These are phyloP conservation scores for Ensete glaucum DNA, from an alignment of 176 grass and related monocot species.

Conservation along the genomic window DNA sequence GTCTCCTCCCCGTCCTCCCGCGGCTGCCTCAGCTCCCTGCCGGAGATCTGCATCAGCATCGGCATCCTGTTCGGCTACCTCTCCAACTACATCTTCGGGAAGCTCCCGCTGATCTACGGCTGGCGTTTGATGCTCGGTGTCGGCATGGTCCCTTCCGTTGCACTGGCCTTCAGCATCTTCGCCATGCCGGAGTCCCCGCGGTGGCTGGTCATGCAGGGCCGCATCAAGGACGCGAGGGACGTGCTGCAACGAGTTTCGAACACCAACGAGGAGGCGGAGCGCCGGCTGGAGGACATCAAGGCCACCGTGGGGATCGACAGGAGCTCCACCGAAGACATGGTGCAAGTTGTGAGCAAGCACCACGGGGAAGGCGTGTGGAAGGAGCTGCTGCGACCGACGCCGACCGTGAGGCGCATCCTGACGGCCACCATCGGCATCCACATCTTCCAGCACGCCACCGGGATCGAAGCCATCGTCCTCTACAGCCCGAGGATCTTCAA, in stretches of 20 bases:
- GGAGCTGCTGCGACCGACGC: background rate
- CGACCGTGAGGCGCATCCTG: background rate
- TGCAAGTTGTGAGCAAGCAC: background rate
- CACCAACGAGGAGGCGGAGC: background rate
- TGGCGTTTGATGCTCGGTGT: background rate
- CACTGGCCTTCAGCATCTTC: background rate
- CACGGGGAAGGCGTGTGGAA: background rate
- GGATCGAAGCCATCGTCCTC: background rate
- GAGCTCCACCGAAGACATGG: background rate
- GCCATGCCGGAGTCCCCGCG: background rate
- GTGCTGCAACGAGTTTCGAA: background rate
- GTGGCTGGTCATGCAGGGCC: slow-evolving; percentile 2
- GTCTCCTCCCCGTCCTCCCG: background rate
- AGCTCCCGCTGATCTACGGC: background rate
- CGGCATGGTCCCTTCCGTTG: background rate
- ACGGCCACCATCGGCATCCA: background rate
- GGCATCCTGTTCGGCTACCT: background rate
- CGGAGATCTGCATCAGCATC: background rate
- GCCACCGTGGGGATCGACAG: background rate
- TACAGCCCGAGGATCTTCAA: slow-evolving; percentile 1
- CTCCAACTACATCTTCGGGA: background rate
- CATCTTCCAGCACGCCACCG: slow-evolving; percentile 1
- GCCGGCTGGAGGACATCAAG: background rate
- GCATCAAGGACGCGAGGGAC: background rate
- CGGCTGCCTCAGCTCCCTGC: background rate